These are phyloP conservation scores for Apiospora saccharicola DNA, from an alignment of 2,329 filamentous ascomycete species.

Conservation along the genomic window DNA sequence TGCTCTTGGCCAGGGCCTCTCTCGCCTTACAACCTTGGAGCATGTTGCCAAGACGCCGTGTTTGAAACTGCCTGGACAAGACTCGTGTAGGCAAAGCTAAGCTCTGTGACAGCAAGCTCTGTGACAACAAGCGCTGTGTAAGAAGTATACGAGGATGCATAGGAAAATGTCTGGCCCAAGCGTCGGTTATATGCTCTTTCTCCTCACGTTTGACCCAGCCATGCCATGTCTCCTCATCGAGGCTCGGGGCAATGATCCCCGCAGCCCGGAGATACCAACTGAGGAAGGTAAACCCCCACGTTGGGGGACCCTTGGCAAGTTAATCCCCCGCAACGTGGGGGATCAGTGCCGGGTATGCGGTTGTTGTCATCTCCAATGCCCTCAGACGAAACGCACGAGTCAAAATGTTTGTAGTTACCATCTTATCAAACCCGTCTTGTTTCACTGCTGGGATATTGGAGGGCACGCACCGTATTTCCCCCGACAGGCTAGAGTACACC, in stretches of 20 bases:
- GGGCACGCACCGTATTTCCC: neutral
- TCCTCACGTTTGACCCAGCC: neutral
- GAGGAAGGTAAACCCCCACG: constrained; percentile 1
- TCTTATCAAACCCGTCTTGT: constrained; percentile 1
- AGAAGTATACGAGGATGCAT: neutral
- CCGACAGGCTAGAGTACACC: neutral
- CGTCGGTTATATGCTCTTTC: neutral
- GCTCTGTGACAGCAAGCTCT: neutral
- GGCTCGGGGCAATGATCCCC: constrained; percentile 9
- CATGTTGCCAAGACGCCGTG: constrained; percentile 30
- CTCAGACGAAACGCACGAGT: constrained; percentile 12
- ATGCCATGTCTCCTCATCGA: constrained; percentile 7
- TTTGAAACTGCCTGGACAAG: neutral
- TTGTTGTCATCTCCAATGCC: neutral
- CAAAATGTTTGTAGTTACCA: neutral
- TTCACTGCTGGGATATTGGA: neutral
- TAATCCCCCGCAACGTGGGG: constrained; percentile 8
- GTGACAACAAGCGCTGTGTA: constrained; percentile 9
- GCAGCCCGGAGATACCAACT: neutral
- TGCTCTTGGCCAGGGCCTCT: constrained; percentile 56
- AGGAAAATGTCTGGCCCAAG: neutral
- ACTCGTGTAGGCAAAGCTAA: neutral
- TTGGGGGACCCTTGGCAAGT: constrained; percentile 7
- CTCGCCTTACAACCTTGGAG: constrained; percentile 50
- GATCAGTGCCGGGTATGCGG: neutral